Conservation (phyloP, 2,329 filamentous ascomycete genomes). For the Aspergillus aculeatinus region DNA sequence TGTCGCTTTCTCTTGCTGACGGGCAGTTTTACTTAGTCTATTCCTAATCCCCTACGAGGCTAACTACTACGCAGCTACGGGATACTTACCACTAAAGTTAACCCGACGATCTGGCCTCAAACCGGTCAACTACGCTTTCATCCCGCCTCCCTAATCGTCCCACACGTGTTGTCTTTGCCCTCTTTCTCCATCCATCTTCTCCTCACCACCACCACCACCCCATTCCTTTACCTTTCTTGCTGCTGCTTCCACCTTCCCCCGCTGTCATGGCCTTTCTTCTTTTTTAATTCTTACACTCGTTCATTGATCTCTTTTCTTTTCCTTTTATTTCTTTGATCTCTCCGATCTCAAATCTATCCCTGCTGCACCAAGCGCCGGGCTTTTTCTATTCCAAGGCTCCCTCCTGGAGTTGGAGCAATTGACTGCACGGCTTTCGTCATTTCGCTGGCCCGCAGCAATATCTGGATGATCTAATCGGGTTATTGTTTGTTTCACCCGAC, state of each 20-base stretch:
- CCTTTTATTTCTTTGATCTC: slow-evolving; percentile 11
- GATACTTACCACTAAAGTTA: too few species aligned
- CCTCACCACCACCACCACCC: slow-evolving; percentile 11
- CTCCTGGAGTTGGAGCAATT: slow-evolving; percentile 20
- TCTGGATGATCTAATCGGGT: slow-evolving; percentile 8
- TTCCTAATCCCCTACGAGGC: too few species aligned
- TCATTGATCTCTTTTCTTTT: slow-evolving; percentile 22
- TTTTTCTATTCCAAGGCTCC: slow-evolving; percentile 10
- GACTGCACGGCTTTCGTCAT: slow-evolving; percentile 10
- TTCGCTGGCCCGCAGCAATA: slow-evolving; percentile 9
- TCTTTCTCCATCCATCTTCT: slow-evolving; percentile 13
- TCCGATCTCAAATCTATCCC: slow-evolving; percentile 4
- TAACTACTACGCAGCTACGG: too few species aligned
- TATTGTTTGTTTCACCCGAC: slow-evolving; percentile 8
- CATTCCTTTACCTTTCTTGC: slow-evolving; percentile 20
- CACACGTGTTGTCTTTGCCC: slow-evolving; percentile 24
- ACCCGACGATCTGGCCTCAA: slow-evolving; percentile 39
- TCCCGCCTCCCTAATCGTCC: slow-evolving; percentile 29
- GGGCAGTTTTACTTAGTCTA: too few species aligned
- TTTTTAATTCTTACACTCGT: slow-evolving; percentile 38
- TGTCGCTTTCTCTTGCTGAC: too few species aligned
- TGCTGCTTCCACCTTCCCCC: slow-evolving; percentile 14
- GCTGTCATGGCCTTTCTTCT: slow-evolving; percentile 36
- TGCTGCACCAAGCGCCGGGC: slow-evolving; percentile 11
- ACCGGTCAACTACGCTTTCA: slow-evolving; percentile 28